Evolutionary conservation across 129 eudicot genomes (phyloP), one percentile per base, ranked within the genome.

Genomic region (Flaveria sonorensis): DNA sequence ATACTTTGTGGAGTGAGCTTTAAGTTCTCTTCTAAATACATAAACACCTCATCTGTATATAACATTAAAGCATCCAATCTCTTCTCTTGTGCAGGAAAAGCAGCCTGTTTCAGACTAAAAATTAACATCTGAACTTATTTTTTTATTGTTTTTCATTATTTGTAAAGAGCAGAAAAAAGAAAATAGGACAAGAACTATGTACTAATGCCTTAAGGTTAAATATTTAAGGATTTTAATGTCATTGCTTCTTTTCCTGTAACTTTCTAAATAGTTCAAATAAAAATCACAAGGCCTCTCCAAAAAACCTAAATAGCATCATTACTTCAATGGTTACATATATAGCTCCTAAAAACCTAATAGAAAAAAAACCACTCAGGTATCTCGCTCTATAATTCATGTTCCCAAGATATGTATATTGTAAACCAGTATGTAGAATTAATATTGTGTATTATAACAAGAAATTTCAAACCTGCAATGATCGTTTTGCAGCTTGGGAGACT

Each of bases 401-500:
- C 52, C 18, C 70, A 70, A 70, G 59, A 55, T 60, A 50, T 47
- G 28, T 60, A 10, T 8, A 45, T 10, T 36, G 40, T 6, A 78
- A 57, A 59, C 39, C 19, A 59, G 52, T 14, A 28, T 4, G 40
- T 46, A 28, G 75, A 48, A 60, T 46, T 62, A 8, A 43, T 53
- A 69, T 24, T 45, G 62, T 32, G 50, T 32, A 51, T 28, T 46
- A 76, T 39, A 72, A 83, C 53, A 80, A 70, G 24, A 24, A 61
- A 77, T 46, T 48, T 51, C 26, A 26, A 84, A 93, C 98, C 97
- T 94, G 96, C 66, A 94, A 84, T 73, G 98, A 94, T 64, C 85
- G 77, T 73, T 91, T 87, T n/a, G 98, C 98, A 77, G 97, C 96
- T 80, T 89, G 97, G 56, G 98, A 89, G 83, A 94, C 97, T 86